Base-by-base conservation (phyloP, 208 protist species). In the Leishmania turanica region DNA sequence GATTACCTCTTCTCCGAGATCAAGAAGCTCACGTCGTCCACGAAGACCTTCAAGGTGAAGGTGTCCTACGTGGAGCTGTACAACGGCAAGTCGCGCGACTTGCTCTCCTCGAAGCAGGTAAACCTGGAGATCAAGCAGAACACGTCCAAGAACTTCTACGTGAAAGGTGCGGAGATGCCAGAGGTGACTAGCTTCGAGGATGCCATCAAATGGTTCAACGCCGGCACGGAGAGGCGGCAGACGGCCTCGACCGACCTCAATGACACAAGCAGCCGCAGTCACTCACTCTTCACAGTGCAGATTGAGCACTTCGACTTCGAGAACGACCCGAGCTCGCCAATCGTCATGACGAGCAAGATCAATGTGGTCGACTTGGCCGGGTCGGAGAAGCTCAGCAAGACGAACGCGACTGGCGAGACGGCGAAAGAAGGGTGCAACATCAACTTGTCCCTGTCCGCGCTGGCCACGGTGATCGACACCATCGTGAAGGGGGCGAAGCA, bases 361-460 rank as follows among this genome's bases (percentile, higher is more conserved):
- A 98, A 98, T 77, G 86, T 99, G 4, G 96, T 99, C 47, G 98
- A 99, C 82, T 84, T 99, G n/a, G 98, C 98, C 42, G 98, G 98
- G 9, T 97, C 91, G 37, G 98, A 99, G 81, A 93, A 97, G 85
- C 87, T 97, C 62, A 96, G 92, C 83, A 96, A 96, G 83, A 99
- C 98, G 13, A 98, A 97, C 73, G 96, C 98, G 21, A 96, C 95
- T 11, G 98, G 98, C 42, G 91, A 98, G 54, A 96, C 93, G 45
- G 91, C 98, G 31, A 98, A 97, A 86, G 97, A 99, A 78, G 97
- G 96, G 17, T 95, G 92, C 79, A 98, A 97, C 83, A 99, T 99
- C 69, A 99, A 99, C 84, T 80, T 98, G 24, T 98, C 96, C 37
- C 91, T 99, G 37, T 98, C 95, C 27, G 92, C 91, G 1, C 88